phyloP scores from a whole-genome alignment of 768 basidiomycete species.

The Podaxis sp. region DNA sequence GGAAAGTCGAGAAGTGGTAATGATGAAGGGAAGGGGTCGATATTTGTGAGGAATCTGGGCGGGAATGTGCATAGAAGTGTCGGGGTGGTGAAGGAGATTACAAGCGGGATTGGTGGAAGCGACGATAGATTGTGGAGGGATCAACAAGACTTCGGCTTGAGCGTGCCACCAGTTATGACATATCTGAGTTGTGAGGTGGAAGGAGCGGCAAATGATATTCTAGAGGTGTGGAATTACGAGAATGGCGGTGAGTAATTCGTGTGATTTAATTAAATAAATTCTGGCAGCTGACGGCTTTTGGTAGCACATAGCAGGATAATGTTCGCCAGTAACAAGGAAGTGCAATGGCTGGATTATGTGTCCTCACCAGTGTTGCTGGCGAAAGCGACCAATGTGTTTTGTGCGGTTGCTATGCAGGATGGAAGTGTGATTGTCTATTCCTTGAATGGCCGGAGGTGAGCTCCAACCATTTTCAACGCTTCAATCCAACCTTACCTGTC shows the following conservation, averaged over 20 bases:
- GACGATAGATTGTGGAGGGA: slow-evolving; percentile 16
- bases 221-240: slow-evolving; percentile 82
- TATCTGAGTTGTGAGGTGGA: slow-evolving; percentile 61
- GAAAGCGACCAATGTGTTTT: slow-evolving; percentile 63
- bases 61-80: slow-evolving; percentile 57
- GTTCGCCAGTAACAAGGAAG: slow-evolving; percentile 62
- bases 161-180: slow-evolving; percentile 61
- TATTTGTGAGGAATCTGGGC: slow-evolving; percentile 59
- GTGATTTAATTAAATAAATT: not conserved
- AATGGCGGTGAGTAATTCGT: slow-evolving; percentile 46
- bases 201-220: slow-evolving; percentile 53
- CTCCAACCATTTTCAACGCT: not conserved
- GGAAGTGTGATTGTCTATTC: slow-evolving; percentile 85
- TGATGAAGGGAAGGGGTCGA: slow-evolving; percentile 35
- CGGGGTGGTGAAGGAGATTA: slow-evolving; percentile 57
- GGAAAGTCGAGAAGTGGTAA: slow-evolving; percentile 48
- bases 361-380: slow-evolving; percentile 68
- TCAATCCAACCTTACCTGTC: slow-evolving; percentile 4
- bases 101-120: slow-evolving; percentile 22
- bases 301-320: slow-evolving; percentile 69
- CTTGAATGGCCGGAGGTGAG: slow-evolving; percentile 77
- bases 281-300: slow-evolving; percentile 7
- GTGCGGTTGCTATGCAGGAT: slow-evolving; percentile 78
- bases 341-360: slow-evolving; percentile 89
- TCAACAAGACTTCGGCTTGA: slow-evolving; percentile 38